Evolutionary conservation across 2,329 filamentous ascomycete genomes (phyloP).

Genomic region (Penicillium paneum): DNA sequence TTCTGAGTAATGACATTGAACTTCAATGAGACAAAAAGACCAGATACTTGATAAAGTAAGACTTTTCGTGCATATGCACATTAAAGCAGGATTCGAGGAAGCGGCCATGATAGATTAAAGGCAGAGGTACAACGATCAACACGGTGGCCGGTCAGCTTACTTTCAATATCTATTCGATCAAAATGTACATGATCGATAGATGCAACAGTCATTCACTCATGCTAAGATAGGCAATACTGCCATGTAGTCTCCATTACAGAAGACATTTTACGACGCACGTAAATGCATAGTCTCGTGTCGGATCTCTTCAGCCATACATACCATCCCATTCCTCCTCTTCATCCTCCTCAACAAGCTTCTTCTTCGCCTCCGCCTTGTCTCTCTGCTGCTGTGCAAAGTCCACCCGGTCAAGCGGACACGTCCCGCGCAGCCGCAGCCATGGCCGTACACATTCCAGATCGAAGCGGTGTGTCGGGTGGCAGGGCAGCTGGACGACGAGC

Average conservation of each 20-base stretch:
- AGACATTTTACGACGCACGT: neutral
- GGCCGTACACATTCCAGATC: constrained; percentile 64
- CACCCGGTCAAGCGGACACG: constrained; percentile 61
- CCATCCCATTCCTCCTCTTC: constrained; percentile 50
- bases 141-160: neutral
- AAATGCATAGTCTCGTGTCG: constrained; percentile 3
- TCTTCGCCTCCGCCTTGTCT: constrained; percentile 51
- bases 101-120: too few species aligned
- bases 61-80: too few species aligned
- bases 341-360: constrained; percentile 42
- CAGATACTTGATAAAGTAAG: too few species aligned
- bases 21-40: too few species aligned
- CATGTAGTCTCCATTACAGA: neutral
- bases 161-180: neutral
- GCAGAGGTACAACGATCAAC: too few species aligned
- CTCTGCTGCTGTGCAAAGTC: constrained; percentile 56
- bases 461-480: constrained; percentile 60
- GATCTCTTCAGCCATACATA: constrained; percentile 40
- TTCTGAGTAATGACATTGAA: neutral
- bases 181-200: neutral
- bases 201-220: constrained; percentile 5
- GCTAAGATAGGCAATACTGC: neutral
- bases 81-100: too few species aligned
- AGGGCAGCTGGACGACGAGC: constrained; percentile 61
- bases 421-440: constrained; percentile 62